Evolutionary conservation across 495 filamentous ascomycete species (phyloP).

Genomic region (Aspergillus bertholletiae): DNA sequence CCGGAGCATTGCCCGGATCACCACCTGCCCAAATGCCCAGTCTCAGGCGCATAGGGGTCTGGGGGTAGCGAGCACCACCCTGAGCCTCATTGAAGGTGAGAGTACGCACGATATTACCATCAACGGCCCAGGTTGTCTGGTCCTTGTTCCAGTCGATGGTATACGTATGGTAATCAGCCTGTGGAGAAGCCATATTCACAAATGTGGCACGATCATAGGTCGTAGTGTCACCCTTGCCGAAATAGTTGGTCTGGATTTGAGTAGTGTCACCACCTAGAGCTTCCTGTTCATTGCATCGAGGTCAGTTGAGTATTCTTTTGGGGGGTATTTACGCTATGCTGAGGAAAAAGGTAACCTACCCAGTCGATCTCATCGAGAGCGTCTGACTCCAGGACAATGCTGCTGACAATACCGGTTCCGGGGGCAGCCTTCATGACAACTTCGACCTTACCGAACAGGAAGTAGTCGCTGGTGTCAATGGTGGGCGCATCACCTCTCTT

Average conservation of each 20-base stretch:
- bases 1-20: slow-evolving; percentile 59
- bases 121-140: slow-evolving; percentile 73
- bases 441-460: slow-evolving; percentile 73
- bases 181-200: slow-evolving; percentile 56
- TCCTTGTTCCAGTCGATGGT: slow-evolving; percentile 77
- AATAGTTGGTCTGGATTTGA: slow-evolving; percentile 88
- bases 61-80: slow-evolving; percentile 74
- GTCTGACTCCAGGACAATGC: slow-evolving; percentile 82
- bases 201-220: slow-evolving; percentile 72
- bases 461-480: slow-evolving; percentile 68
- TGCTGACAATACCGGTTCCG: slow-evolving; percentile 74
- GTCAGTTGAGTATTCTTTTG: background rate
- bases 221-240: slow-evolving; percentile 81
- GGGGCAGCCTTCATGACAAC: slow-evolving; percentile 68
- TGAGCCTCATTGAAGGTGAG: slow-evolving; percentile 55
- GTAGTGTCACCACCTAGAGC: slow-evolving; percentile 57
- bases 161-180: slow-evolving; percentile 75
- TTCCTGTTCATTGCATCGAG: slow-evolving; percentile 27
- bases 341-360: slow-evolving; percentile 47
- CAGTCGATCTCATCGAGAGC: slow-evolving; percentile 95
- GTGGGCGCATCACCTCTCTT: slow-evolving; percentile 72
- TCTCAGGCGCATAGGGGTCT: slow-evolving; percentile 83
- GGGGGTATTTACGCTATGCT: background rate
- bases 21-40: slow-evolving; percentile 83
- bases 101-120: slow-evolving; percentile 68